A percentile compares a stretch with the other conserved stretches of the same genome.
phyloP scores from a whole-genome alignment of 257 asterid genomes.

The Primulina tabacum region DNA sequence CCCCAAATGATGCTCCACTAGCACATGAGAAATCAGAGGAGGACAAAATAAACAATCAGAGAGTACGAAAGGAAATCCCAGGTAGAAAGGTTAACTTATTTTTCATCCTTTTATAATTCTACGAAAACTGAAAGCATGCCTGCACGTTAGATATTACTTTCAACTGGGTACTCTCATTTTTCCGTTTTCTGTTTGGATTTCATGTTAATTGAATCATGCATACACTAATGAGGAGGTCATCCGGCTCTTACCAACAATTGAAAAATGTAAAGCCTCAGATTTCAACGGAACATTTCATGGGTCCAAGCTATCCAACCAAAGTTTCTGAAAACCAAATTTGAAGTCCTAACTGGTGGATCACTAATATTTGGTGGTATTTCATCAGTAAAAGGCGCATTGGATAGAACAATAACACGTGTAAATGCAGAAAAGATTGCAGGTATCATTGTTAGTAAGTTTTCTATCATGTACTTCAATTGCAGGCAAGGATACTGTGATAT shows the following conservation, averaged over 20 bases:
- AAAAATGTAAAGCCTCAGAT: too few species aligned
- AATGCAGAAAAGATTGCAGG: not conserved
- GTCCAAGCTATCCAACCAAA: constrained; percentile 29
- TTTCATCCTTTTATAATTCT: too few species aligned
- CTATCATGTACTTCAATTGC: constrained; percentile 28
- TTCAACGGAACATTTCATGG: constrained; percentile 13
- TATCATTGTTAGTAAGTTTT: not conserved
- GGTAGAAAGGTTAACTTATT: constrained; percentile 33
- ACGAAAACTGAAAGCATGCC: too few species aligned
- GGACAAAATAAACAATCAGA: constrained; percentile 27
- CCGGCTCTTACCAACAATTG: too few species aligned
- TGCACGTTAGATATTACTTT: too few species aligned
- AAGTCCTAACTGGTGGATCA: constrained; percentile 40
- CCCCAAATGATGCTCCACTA: constrained; percentile 35
- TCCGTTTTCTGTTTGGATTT: too few species aligned
- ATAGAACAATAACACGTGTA: constrained; percentile 30
- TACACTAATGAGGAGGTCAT: too few species aligned
- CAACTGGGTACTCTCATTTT: too few species aligned
- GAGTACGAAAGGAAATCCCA: constrained; percentile 27
- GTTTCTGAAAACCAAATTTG: constrained; percentile 34
- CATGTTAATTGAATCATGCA: too few species aligned
- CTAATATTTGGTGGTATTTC: constrained; percentile 4
- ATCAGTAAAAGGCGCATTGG: constrained; percentile 27
- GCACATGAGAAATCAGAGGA: constrained; percentile 26
- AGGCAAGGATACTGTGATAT: constrained; percentile 59